Evolutionary conservation across 1,284 basidiomycete genomes (phyloP), one percentile per base, ranked within the genome.

Genomic region (Inonotus hispidus): DNA sequence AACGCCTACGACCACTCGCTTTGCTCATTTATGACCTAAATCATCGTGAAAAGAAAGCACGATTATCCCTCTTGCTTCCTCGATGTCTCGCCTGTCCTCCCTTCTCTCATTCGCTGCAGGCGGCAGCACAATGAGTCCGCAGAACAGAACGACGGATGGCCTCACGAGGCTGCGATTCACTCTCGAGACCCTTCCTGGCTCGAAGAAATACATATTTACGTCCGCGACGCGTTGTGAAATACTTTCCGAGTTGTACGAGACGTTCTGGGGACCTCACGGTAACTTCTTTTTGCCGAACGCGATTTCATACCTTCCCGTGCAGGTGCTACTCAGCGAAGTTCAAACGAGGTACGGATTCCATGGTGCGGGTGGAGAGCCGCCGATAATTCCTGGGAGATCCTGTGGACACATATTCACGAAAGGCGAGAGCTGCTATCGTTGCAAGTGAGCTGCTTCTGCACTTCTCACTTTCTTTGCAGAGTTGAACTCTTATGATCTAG

Each of bases 341-440:
- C 90, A 92, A 71, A 73, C 75, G 19, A 79, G 80, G 27, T 69
- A 80, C 8, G 77, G 75, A 14, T 85, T 83, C 63, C 74, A 76
- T 1, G 82, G 82, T 6, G 82, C 81, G 3, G 82, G 79, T 11
- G 80, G 79, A 61, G 80, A 82, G 21, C 80, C 83, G n/a, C 78
- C 79, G 6, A 70, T 83, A 0, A 72, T 82, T 13, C 83, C 83
- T 16, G 90, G 88, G 6, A 77, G 84, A 64, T 82, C 87, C 0
- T 92, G 90, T 69, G 85, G 83, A 0, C 82, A 87, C 68, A 88
- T 92, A 54, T 90, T 92, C 72, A 85, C 84, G 71, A 92, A 90
- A 68, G 90, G 90, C 16, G 92, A 94, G 70, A 86, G 89, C 67
- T 93, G 92, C 66, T 94, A 93, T 72, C 82, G 90, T 45, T 95